These are phyloP conservation scores for Dicorynia guianensis DNA, from an alignment of 306 rosid species.

Conservation along the genomic window DNA sequence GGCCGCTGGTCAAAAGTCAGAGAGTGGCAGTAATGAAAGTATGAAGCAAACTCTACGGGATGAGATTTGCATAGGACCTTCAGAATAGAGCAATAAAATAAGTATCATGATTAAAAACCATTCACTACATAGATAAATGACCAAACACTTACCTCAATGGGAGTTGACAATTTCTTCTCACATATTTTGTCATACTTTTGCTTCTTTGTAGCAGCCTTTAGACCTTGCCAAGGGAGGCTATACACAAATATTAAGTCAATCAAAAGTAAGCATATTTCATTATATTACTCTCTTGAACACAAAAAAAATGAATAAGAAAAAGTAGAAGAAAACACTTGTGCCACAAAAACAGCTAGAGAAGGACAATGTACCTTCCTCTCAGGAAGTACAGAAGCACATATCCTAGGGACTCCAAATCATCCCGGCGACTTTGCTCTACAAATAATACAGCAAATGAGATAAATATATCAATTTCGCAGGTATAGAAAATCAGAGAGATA, in stretches of 20 bases:
- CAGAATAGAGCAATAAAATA: constrained; percentile 38
- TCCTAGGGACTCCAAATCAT: constrained; percentile 98
- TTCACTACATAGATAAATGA: constrained; percentile 2
- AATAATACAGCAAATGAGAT: constrained; percentile 39
- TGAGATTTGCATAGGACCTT: constrained; percentile 94
- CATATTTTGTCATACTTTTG: constrained; percentile 97
- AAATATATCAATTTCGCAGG: background rate
- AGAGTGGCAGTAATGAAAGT: constrained; percentile 94
- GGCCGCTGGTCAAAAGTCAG: constrained; percentile 95
- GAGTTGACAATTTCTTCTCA: constrained; percentile 94
- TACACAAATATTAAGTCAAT: constrained; percentile 37
- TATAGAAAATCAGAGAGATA: background rate
- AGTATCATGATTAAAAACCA: constrained; percentile 28
- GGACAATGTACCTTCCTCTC: constrained; percentile 80
- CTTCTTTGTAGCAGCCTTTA: constrained; percentile 97
- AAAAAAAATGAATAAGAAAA: background rate
- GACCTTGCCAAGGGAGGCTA: constrained; percentile 99
- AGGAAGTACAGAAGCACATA: constrained; percentile 94
- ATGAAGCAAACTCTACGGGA: constrained; percentile 95
- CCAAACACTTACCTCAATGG: constrained; percentile 78
- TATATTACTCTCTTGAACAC: constrained; percentile 7
- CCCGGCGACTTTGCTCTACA: constrained; percentile 97
- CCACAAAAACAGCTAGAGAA: constrained; percentile 33
- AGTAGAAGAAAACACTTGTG: constrained; percentile 6
- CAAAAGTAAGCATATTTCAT: constrained; percentile 28